Base-by-base conservation (phyloP, 495 filamentous ascomycete species). In the Saxophila tyrrhenica region DNA sequence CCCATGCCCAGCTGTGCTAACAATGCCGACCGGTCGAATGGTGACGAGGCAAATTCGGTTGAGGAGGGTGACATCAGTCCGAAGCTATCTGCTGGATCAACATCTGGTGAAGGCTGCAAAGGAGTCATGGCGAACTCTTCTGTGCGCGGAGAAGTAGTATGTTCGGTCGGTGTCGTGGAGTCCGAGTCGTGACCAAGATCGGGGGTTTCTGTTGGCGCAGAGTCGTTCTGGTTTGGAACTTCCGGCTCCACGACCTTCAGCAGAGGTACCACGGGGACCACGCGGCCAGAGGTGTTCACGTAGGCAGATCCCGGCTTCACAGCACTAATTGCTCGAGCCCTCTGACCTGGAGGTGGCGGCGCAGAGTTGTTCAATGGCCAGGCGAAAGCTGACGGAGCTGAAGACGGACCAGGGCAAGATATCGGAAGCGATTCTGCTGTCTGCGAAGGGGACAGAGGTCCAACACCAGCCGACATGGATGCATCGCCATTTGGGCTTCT, bases 111-210 rank as follows among this genome's bases (percentile, higher is more conserved):
- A n/a, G 48, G 56, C n/a, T 59, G 48, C 16, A 66, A 42, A 32
- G 55, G 50, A 20, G 56, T 64, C 63, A 69, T 69, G 25, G 61
- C 62, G 47, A 72, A 72, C 48, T 67, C 67, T 19, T 56, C 51
- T 2, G 55, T 20, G 19, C 55, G 29, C 19, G 62, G 62, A 2
- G 62, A 64, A 0, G 43, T 24, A 3, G 53, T 42, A 5, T 53
- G 41, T 10, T 50, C 54, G 0, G 61, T 55, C n/a, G 58, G 61
- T 1, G 57, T 59, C 3, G 41, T 25, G 13, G 51, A 32, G 19
- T 52, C 50, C 11, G 38, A 51, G 17, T 51, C 49, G 11, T 60
- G 47, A 17, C 52, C 49, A n/a, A 41, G 16, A 44, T 17, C 41
- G 5, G 41, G 41, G 7, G 16, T 44, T 44, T 44, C 8, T 35